These are phyloP conservation scores for Dactylis glomerata DNA, from an alignment of 176 grass and related monocot genomes.

Conservation along the genomic window DNA sequence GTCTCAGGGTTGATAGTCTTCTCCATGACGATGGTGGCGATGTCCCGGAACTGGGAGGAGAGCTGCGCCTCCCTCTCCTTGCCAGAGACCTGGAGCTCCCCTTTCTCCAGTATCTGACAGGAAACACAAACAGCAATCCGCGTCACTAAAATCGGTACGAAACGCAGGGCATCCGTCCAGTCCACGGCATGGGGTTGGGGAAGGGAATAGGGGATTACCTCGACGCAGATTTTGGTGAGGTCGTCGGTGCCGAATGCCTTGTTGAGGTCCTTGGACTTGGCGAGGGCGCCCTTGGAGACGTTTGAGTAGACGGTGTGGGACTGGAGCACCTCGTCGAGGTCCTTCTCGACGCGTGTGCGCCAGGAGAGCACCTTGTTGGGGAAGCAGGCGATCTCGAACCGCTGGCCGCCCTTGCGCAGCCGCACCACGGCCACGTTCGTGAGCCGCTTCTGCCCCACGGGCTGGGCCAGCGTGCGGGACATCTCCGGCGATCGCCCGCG, in stretches of 20 bases:
- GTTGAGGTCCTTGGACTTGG: slow-evolving; percentile 67
- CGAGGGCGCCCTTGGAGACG: slow-evolving; percentile 72
- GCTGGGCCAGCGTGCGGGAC: slow-evolving; percentile 65
- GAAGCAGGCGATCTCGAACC: slow-evolving; percentile 78
- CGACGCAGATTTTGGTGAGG: slow-evolving; percentile 55
- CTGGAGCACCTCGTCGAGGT: slow-evolving; percentile 75
- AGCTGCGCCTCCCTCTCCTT: slow-evolving; percentile 91
- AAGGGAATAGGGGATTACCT: slow-evolving; percentile 10
- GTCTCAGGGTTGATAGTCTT: slow-evolving; percentile 89
- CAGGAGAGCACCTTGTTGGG: slow-evolving; percentile 77
- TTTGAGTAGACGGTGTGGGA: slow-evolving; percentile 69
- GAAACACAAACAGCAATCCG: background rate
- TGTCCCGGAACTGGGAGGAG: slow-evolving; percentile 81
- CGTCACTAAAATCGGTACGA: background rate
- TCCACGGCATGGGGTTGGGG: background rate
- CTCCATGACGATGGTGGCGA: slow-evolving; percentile 94
- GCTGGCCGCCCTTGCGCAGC: slow-evolving; percentile 54
- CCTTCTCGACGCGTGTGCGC: slow-evolving; percentile 72
- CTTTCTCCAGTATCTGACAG: slow-evolving; percentile 81
- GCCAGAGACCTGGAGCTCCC: slow-evolving; percentile 95
- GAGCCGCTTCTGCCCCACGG: slow-evolving; percentile 68
- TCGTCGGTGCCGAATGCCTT: slow-evolving; percentile 60
- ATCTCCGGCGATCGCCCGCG: background rate
- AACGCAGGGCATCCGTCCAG: background rate
- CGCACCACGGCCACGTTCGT: slow-evolving; percentile 75